Conservation (phyloP, 495 filamentous ascomycete species). For the Echria macrotheca region DNA sequence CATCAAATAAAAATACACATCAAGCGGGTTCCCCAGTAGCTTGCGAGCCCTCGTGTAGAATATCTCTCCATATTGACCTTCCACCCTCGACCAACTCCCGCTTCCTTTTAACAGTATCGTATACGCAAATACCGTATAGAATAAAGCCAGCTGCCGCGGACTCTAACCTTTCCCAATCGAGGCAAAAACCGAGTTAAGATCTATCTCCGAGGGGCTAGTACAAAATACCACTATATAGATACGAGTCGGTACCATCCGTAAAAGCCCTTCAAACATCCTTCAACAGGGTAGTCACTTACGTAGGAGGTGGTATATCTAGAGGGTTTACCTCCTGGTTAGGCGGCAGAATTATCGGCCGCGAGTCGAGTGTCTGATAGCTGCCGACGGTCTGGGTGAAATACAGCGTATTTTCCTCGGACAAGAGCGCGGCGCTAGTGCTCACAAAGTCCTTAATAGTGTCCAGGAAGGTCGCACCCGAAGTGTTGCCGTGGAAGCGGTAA, state of each 20-base stretch:
- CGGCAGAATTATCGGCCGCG: constrained; percentile 27
- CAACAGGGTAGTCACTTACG: constrained; percentile 24
- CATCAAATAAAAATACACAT: constrained; percentile 24
- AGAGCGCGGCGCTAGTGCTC: constrained; percentile 15
- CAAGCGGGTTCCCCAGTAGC: constrained; percentile 34
- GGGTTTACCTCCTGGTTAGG: constrained; percentile 14
- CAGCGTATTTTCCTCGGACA: constrained; percentile 4
- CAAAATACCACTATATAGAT: constrained; percentile 29
- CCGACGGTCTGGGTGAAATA: constrained; percentile 27
- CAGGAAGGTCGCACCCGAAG: constrained; percentile 35
- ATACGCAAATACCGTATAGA: constrained; percentile 28
- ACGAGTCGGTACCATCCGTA: constrained; percentile 26
- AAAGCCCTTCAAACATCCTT: constrained; percentile 22
- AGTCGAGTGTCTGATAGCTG: constrained; percentile 38
- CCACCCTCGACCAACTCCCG: constrained; percentile 13
- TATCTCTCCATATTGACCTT: constrained; percentile 24
- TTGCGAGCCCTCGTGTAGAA: constrained; percentile 29
- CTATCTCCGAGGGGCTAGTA: constrained; percentile 33
- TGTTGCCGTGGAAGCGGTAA: constrained; percentile 32
- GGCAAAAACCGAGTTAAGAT: neutral
- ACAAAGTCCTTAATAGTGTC: constrained; percentile 36
- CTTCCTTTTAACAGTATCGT: constrained; percentile 17
- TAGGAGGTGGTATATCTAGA: constrained; percentile 18
- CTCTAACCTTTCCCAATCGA: neutral
- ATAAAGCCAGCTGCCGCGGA: constrained; percentile 22